These are phyloP conservation scores for Alloascoidea hylecoeti DNA, from an alignment of 805 yeast genomes.

Conservation along the genomic window DNA sequence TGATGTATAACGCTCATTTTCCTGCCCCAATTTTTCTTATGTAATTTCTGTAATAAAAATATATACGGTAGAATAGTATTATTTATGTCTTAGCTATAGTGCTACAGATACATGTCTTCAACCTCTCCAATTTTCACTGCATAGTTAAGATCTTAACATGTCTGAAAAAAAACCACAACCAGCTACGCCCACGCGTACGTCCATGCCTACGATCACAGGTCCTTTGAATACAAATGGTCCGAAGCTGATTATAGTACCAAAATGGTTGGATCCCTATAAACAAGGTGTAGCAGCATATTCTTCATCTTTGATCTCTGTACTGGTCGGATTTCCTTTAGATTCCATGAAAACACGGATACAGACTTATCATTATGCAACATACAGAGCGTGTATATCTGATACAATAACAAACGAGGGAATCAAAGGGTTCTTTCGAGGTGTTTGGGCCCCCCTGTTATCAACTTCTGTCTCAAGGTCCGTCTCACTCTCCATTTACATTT, in stretches of 20 bases:
- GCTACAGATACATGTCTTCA: no score
- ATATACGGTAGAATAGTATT: no score
- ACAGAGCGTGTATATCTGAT: constrained; percentile 38
- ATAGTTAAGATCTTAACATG: no score
- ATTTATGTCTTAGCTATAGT: no score
- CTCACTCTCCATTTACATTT: constrained; percentile 1
- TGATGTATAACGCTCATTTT: constrained; percentile 30
- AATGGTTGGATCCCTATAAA: constrained; percentile 31
- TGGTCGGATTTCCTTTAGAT: constrained; percentile 74
- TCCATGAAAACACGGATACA: constrained; percentile 83
- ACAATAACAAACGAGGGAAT: constrained; percentile 52
- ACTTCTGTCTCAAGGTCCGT: constrained; percentile 24
- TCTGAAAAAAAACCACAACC: no score
- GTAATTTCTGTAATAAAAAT: no score
- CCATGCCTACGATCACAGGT: no score
- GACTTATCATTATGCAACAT: constrained; percentile 47
- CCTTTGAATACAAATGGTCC: no score
- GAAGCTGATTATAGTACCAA: constrained; percentile 23
- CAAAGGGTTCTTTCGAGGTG: constrained; percentile 61
- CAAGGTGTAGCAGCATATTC: constrained; percentile 48
- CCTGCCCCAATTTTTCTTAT: no score
- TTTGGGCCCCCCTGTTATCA: constrained; percentile 58
- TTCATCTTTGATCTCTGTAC: constrained; percentile 48
- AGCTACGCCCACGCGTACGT: no score
- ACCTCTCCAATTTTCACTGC: no score